Base-by-base conservation (phyloP, 2,329 filamentous ascomycete genomes). In the Botryotinia narcissicola region DNA sequence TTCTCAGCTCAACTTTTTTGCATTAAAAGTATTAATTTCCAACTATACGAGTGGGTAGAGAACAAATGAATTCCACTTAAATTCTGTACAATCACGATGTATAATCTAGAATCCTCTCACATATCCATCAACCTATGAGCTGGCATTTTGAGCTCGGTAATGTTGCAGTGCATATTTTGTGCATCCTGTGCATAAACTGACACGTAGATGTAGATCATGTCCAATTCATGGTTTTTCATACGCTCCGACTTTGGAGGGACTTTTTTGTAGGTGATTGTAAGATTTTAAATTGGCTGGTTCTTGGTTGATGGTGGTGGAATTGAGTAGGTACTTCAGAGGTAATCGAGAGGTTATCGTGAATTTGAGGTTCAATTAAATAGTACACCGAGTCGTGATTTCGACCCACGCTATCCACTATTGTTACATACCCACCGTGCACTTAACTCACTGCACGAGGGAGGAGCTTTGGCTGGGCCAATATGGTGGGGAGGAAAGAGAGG, bases 141-240 rank as follows among this genome's bases (percentile, higher is more conserved):
- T 71, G 59, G 69, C 69, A 71, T 42, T 40, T 42, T 69, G 66
- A 69, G 66, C 66, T 69, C 66, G 66, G 66, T 48, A 69, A 69
- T 57, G n/a, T 64, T 64, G 35, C 69, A 71, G 8, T 66, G 69
- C 69, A 71, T 71, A 66, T 66, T 48, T 66, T 66, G 42, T 71
- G 69, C 69, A 64, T 71, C n/a, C 29, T 57, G 48, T 57, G 66
- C 66, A 69, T 69, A 59, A 66, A 71, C 35, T 71, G 69, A 71
- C 69, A 71, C 59, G 69, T 71, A 71, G 29, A 54, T 64, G 69
- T 51, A 29, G 59, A 71, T 71, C 59, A 64, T 32, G 25, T 9
- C n/a, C 20, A 71, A 32, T 64, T 48, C 42, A 64, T 32, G 25
- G 32, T 32, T 42, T 69, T 29, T 10, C 1, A 69, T 69, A 69